Base-by-base conservation (phyloP, 2,329 filamentous ascomycete genomes). In the Penicillium sp. region DNA sequence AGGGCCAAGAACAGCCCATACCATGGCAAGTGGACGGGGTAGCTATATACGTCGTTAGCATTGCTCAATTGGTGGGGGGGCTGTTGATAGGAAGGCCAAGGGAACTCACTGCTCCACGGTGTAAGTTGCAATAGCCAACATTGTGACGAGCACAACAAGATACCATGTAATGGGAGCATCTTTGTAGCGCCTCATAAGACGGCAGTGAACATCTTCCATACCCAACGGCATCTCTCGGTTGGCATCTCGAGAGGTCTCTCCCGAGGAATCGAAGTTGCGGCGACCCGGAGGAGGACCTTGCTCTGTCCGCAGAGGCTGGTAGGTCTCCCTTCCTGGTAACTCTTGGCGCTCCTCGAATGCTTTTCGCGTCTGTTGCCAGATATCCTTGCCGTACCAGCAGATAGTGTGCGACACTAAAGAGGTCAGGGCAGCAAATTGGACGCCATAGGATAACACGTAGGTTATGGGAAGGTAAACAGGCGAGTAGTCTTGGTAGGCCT, bases 151-250 rank as follows among this genome's bases (percentile, higher is more conserved):
- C 0, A 89, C 93, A 24, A 84, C 57, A 13, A 93, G 70, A 68
- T 96, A 95, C 91, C 91, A 96, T 37, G 79, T 82, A 63, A 91
- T 80, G 0, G 91, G 91, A 0, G 89, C 90, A 68, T 95, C 90
- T 54, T 87, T 83, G 68, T 96, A 96, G 50, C 85, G 82, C 64
- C 80, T 84, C 91, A 96, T 96, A 23, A 95, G 77, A 5, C 90
- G 85, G 64, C 88, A 90, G 68, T 95, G 91, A 1, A 95, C 86
- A 67, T 96, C 91, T 64, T 95, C 90, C 27, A 83, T 82, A 55
- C 80, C 84, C 55, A 91, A 79, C 15, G 89, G 78, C 58, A 56
- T 26, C 17, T 62, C 57, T 26, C 54, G 51, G 23, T 41, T 45
- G 51, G 44, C 26, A 30, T 57, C 70, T 60, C 46, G 70, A 63